phyloP scores from a whole-genome alignment of 2,329 filamentous ascomycete genomes.

The Reticulascus tulasneorum region DNA sequence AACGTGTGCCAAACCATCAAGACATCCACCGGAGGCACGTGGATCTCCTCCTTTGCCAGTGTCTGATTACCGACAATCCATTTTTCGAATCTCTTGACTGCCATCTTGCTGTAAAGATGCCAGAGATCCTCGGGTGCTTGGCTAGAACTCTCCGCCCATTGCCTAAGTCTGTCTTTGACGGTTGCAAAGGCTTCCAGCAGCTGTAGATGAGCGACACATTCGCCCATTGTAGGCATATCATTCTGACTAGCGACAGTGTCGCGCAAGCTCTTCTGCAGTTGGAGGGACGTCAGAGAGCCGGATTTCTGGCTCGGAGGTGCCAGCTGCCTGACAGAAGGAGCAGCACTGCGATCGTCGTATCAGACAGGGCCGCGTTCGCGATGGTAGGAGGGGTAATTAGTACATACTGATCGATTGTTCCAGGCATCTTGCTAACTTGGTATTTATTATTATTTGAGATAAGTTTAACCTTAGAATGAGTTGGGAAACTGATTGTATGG shows the following conservation, averaged over 20 bases:
- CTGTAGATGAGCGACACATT: slow-evolving; percentile 56
- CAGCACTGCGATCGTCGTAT: too few species aligned
- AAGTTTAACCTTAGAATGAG: too few species aligned
- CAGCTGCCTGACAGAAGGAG: too few species aligned
- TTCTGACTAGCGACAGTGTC: background rate
- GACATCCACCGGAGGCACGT: slow-evolving; percentile 26
- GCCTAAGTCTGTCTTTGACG: slow-evolving; percentile 32
- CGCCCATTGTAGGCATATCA: slow-evolving; percentile 15
- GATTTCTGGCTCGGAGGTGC: too few species aligned
- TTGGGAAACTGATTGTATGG: too few species aligned
- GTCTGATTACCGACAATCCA: slow-evolving; percentile 1
- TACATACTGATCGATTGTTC: too few species aligned
- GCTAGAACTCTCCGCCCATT: slow-evolving; percentile 10
- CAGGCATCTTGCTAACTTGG: too few species aligned
- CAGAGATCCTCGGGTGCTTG: slow-evolving; percentile 17
- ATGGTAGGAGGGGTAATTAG: too few species aligned
- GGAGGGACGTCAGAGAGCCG: too few species aligned
- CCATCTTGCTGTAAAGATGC: slow-evolving; percentile 21
- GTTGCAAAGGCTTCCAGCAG: slow-evolving; percentile 54
- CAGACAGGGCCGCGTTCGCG: too few species aligned
- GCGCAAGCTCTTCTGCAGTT: background rate
- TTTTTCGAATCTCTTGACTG: slow-evolving; percentile 20
- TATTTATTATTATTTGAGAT: too few species aligned
- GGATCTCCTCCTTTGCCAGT: background rate
- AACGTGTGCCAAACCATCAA: slow-evolving; percentile 34